Base-by-base conservation (phyloP, 257 asterid genomes). In the Paraleonurus japonicus region DNA sequence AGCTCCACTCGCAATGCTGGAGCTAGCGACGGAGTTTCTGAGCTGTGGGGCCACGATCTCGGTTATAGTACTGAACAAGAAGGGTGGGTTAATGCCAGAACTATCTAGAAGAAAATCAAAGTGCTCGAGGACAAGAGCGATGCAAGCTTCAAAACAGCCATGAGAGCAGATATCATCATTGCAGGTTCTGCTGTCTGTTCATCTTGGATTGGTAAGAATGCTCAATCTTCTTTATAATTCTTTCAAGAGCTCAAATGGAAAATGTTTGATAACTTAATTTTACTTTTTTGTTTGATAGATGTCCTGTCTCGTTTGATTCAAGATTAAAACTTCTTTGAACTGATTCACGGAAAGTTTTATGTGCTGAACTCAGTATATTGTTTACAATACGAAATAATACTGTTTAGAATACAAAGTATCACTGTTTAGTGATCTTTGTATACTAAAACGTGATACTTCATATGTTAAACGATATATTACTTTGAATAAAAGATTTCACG, bases 1-100 rank as follows among this genome's bases (percentile, higher is more conserved):
- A 45, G 97, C 99, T 67, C 99, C 99, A 26, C 96, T 95, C 58
- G 99, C 97, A 23, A 95, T 95, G 99, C 72, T 95, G 93, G 99
- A 95, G 77, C 80, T 95, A 76, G 99, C 98, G 3, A 86, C 99
- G 0, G 99, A 95, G 65, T 89, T 95, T 68, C 81, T 95, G 69
- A 95, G 99, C 86, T 95, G 99, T 76, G 99, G 99, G 69, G 98
- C 99, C 57, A 87, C 95, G 2, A 88, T 95, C 69, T 78, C 85
- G 10, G 97, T 79, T 54, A 93, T 95, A 68, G 92, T 85, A 61
- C 95, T 95, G 69, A 92, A 85, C 81, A 88, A 80, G 67, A 92
- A 81, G 77, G 99, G 99, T 1, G 95, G 98, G 24, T 75, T 95
- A 84, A 87, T 95, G 98, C 70, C 87, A 13, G 98, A 89, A 79